phyloP scores from a whole-genome alignment of 306 rosid genomes.

The Arachis hypogaea region DNA sequence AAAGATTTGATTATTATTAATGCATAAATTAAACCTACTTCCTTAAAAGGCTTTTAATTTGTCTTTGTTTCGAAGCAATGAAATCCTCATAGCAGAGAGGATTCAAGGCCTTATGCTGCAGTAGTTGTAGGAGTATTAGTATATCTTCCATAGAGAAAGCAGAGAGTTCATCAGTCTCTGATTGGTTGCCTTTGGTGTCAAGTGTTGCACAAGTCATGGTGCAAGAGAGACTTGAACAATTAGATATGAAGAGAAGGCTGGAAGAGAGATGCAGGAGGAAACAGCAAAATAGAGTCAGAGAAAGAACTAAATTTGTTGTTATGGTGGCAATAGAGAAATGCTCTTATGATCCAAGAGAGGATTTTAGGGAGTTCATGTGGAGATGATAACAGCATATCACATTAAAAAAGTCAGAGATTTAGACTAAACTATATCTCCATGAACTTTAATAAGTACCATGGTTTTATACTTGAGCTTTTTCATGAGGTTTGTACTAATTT shows the following conservation, averaged over 20 bases:
- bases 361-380: not conserved
- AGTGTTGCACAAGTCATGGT: no score
- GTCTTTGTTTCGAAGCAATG: slow-evolving; percentile 46
- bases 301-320: slow-evolving; percentile 69
- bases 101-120: slow-evolving; percentile 61
- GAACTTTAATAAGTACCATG: slow-evolving; percentile 66
- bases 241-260: slow-evolving; percentile 64
- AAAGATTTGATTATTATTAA: no score
- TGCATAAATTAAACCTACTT: not conserved
- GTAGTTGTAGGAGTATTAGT: no score
- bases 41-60: slow-evolving; percentile 48
- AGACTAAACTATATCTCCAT: slow-evolving; percentile 78
- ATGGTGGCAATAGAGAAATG: slow-evolving; percentile 88
- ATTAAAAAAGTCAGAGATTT: slow-evolving; percentile 68
- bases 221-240: slow-evolving; percentile 57
- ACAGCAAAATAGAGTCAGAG: slow-evolving; percentile 25
- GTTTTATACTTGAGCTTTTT: slow-evolving; percentile 67
- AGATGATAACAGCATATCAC: slow-evolving; percentile 74
- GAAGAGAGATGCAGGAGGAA: slow-evolving; percentile 55
- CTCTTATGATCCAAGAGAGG: slow-evolving; percentile 37
- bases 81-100: slow-evolving; percentile 63
- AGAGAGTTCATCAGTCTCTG: no score
- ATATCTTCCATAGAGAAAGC: no score
- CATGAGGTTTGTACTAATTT: slow-evolving; percentile 76
- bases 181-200: no score